Conservation (phyloP, 495 filamentous ascomycete species). For the Thermothielavioides terrestris region DNA sequence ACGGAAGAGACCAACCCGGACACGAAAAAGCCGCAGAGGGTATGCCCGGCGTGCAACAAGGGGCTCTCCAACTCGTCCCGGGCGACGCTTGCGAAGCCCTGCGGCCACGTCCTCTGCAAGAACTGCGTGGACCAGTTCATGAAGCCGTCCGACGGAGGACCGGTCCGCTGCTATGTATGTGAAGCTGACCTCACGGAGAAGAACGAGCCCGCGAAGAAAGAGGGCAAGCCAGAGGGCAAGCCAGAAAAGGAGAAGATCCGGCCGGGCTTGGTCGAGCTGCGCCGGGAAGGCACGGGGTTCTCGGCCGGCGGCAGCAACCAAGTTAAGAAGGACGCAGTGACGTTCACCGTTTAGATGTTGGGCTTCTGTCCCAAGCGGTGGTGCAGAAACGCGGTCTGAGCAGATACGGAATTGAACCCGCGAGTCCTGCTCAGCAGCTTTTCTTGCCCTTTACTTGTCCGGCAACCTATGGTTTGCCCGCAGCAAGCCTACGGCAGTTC, state of each 20-base stretch:
- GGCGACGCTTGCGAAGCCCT: constrained; percentile 82
- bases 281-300: constrained; percentile 87
- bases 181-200: constrained; percentile 60
- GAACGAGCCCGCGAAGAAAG: constrained; percentile 25
- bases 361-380: no score
- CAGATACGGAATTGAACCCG: background rate
- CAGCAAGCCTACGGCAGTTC: constrained; percentile 4
- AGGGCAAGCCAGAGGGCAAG: constrained; percentile 46
- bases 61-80: constrained; percentile 72
- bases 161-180: constrained; percentile 78
- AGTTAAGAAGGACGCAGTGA: constrained; percentile 69
- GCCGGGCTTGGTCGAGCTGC: constrained; percentile 75
- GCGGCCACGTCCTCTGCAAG: constrained; percentile 87
- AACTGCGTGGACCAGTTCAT: constrained; percentile 87
- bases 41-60: constrained; percentile 88
- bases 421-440: background rate
- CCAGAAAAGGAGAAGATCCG: constrained; percentile 50
- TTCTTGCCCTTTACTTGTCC: background rate
- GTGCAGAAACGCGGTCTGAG: no score
- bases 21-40: constrained; percentile 44
- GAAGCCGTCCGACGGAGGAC: constrained; percentile 48
- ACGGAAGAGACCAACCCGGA: constrained; percentile 57
- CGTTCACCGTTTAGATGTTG: constrained; percentile 64
- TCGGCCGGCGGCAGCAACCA: constrained; percentile 75
- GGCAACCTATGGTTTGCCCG: background rate